Conservation (phyloP, 192 early-diverging fungal genomes). For the Podila epigama region DNA sequence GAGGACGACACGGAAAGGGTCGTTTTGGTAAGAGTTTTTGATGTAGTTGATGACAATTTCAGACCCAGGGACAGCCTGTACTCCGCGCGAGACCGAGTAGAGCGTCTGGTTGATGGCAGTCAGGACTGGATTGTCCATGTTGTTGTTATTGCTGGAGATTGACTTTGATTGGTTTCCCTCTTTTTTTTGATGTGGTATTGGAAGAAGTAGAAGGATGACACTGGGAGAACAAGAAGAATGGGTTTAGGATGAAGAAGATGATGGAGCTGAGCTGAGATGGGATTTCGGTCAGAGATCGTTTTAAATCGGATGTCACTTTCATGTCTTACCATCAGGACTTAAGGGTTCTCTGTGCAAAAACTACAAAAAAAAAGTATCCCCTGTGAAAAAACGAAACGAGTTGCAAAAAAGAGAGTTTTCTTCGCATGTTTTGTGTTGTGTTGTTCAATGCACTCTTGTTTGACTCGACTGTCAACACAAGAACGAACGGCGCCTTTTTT, state of each 20-base stretch:
- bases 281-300: not conserved
- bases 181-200: not conserved
- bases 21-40: slow-evolving; percentile 67
- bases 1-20: slow-evolving; percentile 43
- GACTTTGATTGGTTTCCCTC: not conserved
- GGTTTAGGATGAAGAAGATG: not conserved
- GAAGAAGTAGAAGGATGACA: slow-evolving; percentile 1
- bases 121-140: slow-evolving; percentile 51
- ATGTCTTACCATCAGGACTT: no score
- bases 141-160: not conserved
- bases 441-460: no score
- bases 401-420: no score
- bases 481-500: no score
- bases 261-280: slow-evolving; percentile 7
- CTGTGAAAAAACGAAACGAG: no score
- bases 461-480: no score
- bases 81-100: slow-evolving; percentile 37
- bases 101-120: slow-evolving; percentile 56
- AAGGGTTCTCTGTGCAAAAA: no score
- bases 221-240: not conserved
- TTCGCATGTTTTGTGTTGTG: no score
- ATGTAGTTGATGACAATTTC: slow-evolving; percentile 85
- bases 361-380: no score
- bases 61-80: slow-evolving; percentile 70
- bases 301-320: no score